These are phyloP conservation scores for Cryptosporidium baileyi DNA, from an alignment of 169 alveolate species.

Conservation along the genomic window DNA sequence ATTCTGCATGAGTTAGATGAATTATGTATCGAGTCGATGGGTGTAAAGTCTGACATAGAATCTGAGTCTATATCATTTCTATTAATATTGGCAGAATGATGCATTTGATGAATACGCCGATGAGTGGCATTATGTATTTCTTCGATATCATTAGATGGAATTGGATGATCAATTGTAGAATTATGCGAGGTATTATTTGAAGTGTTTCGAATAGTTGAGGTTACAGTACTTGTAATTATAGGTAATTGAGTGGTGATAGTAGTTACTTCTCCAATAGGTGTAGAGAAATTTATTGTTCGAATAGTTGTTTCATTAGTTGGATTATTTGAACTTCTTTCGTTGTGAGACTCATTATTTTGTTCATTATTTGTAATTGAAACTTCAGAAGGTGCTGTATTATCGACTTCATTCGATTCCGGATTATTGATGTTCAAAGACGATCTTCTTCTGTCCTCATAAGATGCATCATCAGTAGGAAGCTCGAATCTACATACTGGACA, in stretches of 20 bases:
- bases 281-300: neutral
- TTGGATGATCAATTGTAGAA: too few relatives aligned
- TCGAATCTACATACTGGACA: constrained; percentile 96
- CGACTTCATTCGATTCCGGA: neutral
- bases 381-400: neutral
- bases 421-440: neutral
- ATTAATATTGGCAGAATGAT: constrained; percentile 24
- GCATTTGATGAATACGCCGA: constrained; percentile 40
- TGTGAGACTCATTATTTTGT: neutral
- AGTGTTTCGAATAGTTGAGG: constrained; percentile 11
- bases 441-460: constrained; percentile 83
- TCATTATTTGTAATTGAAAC: neutral
- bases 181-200: neutral
- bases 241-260: constrained; percentile 41
- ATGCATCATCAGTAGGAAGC: constrained; percentile 92
- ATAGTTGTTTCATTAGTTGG: neutral
- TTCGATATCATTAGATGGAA: neutral
- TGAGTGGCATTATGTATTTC: constrained; percentile 52
- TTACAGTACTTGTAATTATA: constrained; percentile 11
- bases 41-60: constrained; percentile 50
- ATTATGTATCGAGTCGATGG: constrained; percentile 14
- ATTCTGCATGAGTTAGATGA: constrained; percentile 33
- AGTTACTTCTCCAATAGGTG: constrained; percentile 4
- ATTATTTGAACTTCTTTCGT: neutral
- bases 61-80: constrained; percentile 19